Percentiles rank a stretch among this genome's conserved stretches.
These are phyloP conservation scores for Paecilomyces sp. DNA, from an alignment of 2,329 filamentous ascomycete genomes.

Conservation along the genomic window DNA sequence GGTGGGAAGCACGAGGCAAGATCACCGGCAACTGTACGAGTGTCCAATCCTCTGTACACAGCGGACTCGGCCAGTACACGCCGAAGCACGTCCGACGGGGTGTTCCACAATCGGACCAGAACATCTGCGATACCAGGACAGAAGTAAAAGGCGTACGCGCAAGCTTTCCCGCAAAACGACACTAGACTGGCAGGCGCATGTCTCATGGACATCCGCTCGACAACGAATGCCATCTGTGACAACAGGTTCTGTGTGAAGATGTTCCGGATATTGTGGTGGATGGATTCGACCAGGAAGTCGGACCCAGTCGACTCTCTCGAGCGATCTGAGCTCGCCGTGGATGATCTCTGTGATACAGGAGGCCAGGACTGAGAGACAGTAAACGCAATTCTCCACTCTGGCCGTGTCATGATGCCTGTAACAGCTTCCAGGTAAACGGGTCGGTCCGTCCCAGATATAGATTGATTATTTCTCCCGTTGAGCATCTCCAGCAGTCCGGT, in stretches of 20 bases:
- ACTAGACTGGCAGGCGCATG: slow-evolving; percentile 66
- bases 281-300: slow-evolving; percentile 66
- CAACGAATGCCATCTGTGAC: slow-evolving; percentile 77
- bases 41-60: slow-evolving; percentile 47
- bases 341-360: slow-evolving; percentile 27
- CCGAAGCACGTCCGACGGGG: slow-evolving; percentile 61
- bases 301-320: slow-evolving; percentile 56
- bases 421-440: slow-evolving; percentile 72
- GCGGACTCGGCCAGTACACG: slow-evolving; percentile 65
- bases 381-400: slow-evolving; percentile 74
- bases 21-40: slow-evolving; percentile 52
- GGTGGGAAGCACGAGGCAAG: slow-evolving; percentile 65
- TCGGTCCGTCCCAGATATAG: slow-evolving; percentile 75
- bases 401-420: slow-evolving; percentile 75
- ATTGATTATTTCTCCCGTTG: slow-evolving; percentile 65
- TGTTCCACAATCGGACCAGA: slow-evolving; percentile 71
- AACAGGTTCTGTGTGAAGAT: slow-evolving; percentile 78
- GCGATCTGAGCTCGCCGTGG: slow-evolving; percentile 43
- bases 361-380: slow-evolving; percentile 47
- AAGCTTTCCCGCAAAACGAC: slow-evolving; percentile 82
- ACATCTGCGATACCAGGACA: slow-evolving; percentile 80
- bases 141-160: slow-evolving; percentile 90
- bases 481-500: slow-evolving; percentile 72
- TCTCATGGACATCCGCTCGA: slow-evolving; percentile 78
- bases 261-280: slow-evolving; percentile 80